Conservation (phyloP, 768 basidiomycete species). For the Boletus subcaerulescens region DNA sequence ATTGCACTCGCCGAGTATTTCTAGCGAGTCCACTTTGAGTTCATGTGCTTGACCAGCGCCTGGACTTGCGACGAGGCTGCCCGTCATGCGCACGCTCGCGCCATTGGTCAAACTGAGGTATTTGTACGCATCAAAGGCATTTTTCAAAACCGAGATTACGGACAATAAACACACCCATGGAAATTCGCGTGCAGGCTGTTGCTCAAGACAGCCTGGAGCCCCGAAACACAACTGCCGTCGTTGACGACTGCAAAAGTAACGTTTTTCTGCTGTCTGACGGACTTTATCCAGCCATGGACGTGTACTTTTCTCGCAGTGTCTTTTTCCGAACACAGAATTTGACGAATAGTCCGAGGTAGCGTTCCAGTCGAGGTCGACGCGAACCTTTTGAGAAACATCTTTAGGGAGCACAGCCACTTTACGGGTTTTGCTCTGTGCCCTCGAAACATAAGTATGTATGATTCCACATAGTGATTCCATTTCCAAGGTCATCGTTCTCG, state of each 20-base stretch:
- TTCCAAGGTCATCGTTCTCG: no score
- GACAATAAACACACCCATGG: slow-evolving; percentile 13
- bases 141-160: neutral
- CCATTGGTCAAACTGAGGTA: slow-evolving; percentile 49
- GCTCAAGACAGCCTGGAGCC: slow-evolving; percentile 76
- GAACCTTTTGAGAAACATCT: slow-evolving; percentile 30
- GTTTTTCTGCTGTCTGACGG: slow-evolving; percentile 82
- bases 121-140: slow-evolving; percentile 4
- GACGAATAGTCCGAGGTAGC: slow-evolving; percentile 34
- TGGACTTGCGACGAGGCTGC: slow-evolving; percentile 44
- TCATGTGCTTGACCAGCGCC: slow-evolving; percentile 53
- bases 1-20: slow-evolving; percentile 55
- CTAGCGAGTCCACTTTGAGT: slow-evolving; percentile 45
- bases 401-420: slow-evolving; percentile 25
- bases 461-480: no score
- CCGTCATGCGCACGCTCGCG: slow-evolving; percentile 48
- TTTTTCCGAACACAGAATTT: slow-evolving; percentile 31
- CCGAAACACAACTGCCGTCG: slow-evolving; percentile 72
- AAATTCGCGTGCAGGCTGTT: slow-evolving; percentile 17
- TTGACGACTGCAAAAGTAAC: slow-evolving; percentile 80
- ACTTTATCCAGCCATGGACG: slow-evolving; percentile 84
- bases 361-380: slow-evolving; percentile 27
- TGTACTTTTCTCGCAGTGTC: slow-evolving; percentile 22
- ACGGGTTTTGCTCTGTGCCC: no score
- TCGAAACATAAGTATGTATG: no score